These are phyloP conservation scores for Trichoderma arundinaceum DNA, from an alignment of 2,329 filamentous ascomycete genomes.

Conservation along the genomic window DNA sequence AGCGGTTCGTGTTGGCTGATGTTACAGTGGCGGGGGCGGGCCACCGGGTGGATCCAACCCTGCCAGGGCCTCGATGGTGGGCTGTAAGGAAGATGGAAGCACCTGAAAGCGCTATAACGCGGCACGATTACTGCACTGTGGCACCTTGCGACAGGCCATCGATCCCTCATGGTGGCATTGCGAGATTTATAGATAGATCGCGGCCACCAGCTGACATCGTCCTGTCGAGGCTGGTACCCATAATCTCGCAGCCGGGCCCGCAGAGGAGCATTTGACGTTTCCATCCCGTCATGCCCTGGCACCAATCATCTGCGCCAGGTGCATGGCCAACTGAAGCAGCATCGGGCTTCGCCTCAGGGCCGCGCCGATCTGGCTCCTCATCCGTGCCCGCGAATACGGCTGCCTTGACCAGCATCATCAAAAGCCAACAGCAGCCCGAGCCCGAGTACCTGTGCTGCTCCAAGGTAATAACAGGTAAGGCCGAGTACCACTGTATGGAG, in stretches of 20 bases:
- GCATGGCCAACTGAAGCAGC: background rate
- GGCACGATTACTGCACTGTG: constrained; percentile 22
- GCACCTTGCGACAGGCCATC: constrained; percentile 28
- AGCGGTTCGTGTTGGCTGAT: constrained; percentile 29
- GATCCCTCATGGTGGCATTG: constrained; percentile 26
- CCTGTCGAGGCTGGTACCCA: constrained; percentile 8
- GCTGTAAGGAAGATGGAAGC: background rate
- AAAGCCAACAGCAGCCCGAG: background rate
- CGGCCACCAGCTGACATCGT: constrained; percentile 12
- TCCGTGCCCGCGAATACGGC: constrained; percentile 1
- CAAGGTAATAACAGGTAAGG: too few species aligned
- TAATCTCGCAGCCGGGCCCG: constrained; percentile 17
- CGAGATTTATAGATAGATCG: constrained; percentile 29
- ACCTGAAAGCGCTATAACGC: constrained; percentile 20
- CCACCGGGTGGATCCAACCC: constrained; percentile 34
- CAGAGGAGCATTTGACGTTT: background rate
- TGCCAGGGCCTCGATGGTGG: constrained; percentile 22
- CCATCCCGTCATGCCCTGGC: background rate
- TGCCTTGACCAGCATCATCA: constrained; percentile 2
- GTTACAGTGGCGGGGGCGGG: constrained; percentile 42
- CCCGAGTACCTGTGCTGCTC: too few species aligned
- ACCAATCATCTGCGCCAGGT: constrained; percentile 23
- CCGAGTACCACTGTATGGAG: background rate
- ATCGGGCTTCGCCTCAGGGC: constrained; percentile 15
- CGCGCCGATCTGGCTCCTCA: background rate